Evolutionary conservation across 208 protist genomes (phyloP).

Genomic region (Wallacemonas sp.): DNA sequence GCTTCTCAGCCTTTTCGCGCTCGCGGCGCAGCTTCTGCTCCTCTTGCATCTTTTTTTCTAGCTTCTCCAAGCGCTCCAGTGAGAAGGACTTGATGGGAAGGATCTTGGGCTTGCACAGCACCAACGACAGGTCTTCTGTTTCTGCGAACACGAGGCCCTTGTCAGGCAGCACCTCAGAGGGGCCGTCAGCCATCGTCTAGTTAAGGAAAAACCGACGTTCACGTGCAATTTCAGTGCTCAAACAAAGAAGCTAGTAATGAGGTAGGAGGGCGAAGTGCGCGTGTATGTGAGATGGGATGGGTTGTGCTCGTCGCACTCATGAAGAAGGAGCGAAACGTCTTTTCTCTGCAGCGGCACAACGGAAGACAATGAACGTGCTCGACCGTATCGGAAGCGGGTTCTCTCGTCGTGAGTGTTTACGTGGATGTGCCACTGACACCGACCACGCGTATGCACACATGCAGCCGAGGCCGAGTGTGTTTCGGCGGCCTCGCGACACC

Average conservation of each 20-base stretch:
- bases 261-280: neutral
- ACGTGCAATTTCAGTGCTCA: neutral
- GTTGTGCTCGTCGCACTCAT: too few relatives aligned
- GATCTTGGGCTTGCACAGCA: constrained; percentile 96
- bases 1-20: constrained; percentile 19
- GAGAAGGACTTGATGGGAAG: constrained; percentile 96
- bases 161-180: constrained; percentile 73
- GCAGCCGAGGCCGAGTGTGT: too few relatives aligned
- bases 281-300: too few relatives aligned
- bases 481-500: too few relatives aligned
- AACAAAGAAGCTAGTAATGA: neutral
- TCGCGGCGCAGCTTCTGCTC: constrained; percentile 54
- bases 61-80: constrained; percentile 89
- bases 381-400: too few relatives aligned
- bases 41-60: constrained; percentile 76
- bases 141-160: constrained; percentile 83
- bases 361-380: too few relatives aligned
- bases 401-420: too few relatives aligned
- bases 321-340: too few relatives aligned
- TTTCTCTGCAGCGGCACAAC: too few relatives aligned
- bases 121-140: constrained; percentile 58
- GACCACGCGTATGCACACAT: too few relatives aligned
- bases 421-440: too few relatives aligned
- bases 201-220: too few relatives aligned
- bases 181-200: constrained; percentile 1